phyloP scores from a whole-genome alignment of 768 basidiomycete genomes.

The Sporobolomyces roseus region DNA sequence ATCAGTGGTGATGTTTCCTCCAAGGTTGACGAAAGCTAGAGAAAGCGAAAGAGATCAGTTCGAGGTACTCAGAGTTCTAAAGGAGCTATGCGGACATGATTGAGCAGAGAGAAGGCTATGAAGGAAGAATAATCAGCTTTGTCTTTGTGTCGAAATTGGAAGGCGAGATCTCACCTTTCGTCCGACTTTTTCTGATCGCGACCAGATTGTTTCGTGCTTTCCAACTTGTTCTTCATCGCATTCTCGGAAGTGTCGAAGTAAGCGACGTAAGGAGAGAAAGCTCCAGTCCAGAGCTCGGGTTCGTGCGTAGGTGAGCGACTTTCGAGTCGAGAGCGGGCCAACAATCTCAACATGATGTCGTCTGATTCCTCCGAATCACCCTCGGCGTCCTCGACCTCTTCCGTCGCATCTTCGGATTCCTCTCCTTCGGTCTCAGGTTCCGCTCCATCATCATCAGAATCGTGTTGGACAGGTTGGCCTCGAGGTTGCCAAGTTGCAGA shows the following conservation, averaged over 20 bases:
- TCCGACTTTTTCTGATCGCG: constrained; percentile 54
- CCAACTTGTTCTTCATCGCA: constrained; percentile 58
- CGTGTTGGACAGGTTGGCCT: neutral
- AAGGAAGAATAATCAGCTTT: neutral
- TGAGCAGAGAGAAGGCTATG: constrained; percentile 12
- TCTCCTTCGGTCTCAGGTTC: neutral
- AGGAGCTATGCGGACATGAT: neutral
- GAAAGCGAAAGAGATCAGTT: neutral
- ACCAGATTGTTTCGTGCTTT: neutral
- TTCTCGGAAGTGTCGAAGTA: constrained; percentile 81
- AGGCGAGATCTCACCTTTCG: constrained; percentile 53
- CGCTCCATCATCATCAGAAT: constrained; percentile 4
- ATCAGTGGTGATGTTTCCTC: constrained; percentile 63
- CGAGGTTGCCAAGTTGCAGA: neutral
- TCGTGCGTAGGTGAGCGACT: constrained; percentile 6
- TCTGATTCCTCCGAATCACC: neutral
- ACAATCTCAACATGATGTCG: neutral
- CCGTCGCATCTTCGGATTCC: neutral
- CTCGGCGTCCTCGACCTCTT: neutral
- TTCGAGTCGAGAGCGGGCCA: constrained; percentile 1
- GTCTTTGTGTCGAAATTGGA: constrained; percentile 1
- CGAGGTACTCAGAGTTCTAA: neutral
- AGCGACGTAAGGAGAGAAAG: constrained; percentile 26
- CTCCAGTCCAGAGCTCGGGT: constrained; percentile 21
- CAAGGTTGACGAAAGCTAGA: constrained; percentile 57